Evolutionary conservation across 2,329 filamentous ascomycete species (phyloP), one percentile per base, ranked within the genome.

Genomic region (Fusarium staphyleae): DNA sequence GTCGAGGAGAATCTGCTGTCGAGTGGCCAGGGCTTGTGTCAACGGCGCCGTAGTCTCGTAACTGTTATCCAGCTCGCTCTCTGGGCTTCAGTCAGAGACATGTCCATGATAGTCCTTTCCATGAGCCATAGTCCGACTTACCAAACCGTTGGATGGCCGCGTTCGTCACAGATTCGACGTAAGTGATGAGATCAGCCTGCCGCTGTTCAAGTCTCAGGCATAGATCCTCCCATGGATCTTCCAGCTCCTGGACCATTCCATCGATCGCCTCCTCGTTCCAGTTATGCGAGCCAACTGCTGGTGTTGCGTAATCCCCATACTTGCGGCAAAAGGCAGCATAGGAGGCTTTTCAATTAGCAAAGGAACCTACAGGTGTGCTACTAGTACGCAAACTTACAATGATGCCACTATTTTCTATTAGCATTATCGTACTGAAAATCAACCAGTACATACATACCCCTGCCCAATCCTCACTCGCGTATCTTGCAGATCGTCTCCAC

Each of bases 261-360:
- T 48, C 24, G 3, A 78, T 77, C 1, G 73, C 73, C 60, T 80
- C 76, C 41, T 74, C 64, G 43, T 81, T 81, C 78, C 78, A 81
- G 48, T 75, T 73, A n/a, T 56, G 71, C 1, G 28, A 33, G 0
- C 70, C 71, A 3, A 51, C 57, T 0, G 35, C 30, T 0, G 3
- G 0, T 0, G 76, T 78, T 3, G 0, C 45, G 42, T 80, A 55
- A 7, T 67, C 55, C 0, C 78, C 78, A 42, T 69, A 75, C 0
- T 79, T 67, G 12, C 71, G 65, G 42, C 76, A 79, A 49, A 79
- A 81, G 0, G 78, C 76, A 14, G 69, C 49, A 43, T 78, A 80
- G 1, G 70, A 61, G 4, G 16, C 68, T 75, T 34, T 42, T 29
- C 40, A 10, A 52, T 24, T 58, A 40, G 30, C 12, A 2, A 14